Base-by-base conservation (phyloP, 257 asterid species). In the Nicotiana paniculata region DNA sequence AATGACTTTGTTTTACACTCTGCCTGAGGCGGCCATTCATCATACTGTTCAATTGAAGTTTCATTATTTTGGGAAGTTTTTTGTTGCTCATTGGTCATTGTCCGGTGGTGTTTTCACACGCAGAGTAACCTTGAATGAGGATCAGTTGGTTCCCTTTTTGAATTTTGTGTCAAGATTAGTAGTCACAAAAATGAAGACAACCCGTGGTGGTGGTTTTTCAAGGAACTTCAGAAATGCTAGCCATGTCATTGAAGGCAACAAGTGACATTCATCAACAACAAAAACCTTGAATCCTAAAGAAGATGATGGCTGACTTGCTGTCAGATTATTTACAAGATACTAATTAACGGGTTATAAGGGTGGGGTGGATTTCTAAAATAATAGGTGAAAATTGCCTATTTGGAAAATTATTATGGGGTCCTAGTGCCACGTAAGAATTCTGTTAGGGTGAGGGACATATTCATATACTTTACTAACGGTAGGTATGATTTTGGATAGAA, bases 221-320 rank as follows among this genome's bases (percentile, higher is more conserved):
- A 96, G 95, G 76, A 93, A 90, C 70, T 90, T 92, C 46, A 95
- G 93, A 83, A 95, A 91, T 35, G 90, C 86, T 87, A 90, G 83
- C 98, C 98, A 96, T 30, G 95, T 91, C 94, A 90, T 96, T 6
- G 97, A 88, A 81, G 97, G 96, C 86, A 96, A 85, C 59, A 96
- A 85, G 82, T 95, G 99, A 77, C 99, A 96, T 91, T 96, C 97
- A 26, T 95, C 91, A 43, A 96, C 83, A 46, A 95, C 90, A 81
- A 93, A 90, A 82, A 96, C 92, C 89, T 88, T 93, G 83, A 89
- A 91, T 81, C 84, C 86, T 3, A 90, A 80, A 81, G 72, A 57
- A 32, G 90, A 78, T 32, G 93, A 87, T 37, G 86, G 87, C 80
- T 82, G 86, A 65, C 86, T 86, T 2, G 64, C 83, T 6, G 90